Evolutionary conservation across 164 flowering plant genomes (phyloP), one percentile per base, ranked within the genome.

Genomic region (Umbellularia californica): DNA sequence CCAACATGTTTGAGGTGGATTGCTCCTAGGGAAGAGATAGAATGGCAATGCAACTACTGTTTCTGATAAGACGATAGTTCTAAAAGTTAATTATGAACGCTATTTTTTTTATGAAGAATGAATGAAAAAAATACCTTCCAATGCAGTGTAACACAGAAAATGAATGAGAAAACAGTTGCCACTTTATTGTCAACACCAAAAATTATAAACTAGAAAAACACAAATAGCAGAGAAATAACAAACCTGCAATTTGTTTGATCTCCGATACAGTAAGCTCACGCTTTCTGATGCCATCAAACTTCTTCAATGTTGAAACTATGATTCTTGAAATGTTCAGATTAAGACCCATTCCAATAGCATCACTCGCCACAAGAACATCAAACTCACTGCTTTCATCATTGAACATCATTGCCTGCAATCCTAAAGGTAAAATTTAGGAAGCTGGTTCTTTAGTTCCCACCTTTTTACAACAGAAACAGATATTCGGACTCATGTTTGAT

Each of bases 321-420:
- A 95, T 90, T 81, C 99, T 89, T 22, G 93, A 90, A 71, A 93
- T 93, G 76, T 95, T 93, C 74, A 95, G 85, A 82, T 95, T 95
- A 70, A 95, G 98, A 79, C 99, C 99, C 98, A 93, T 95, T 77
- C 99, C 99, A 84, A 95, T 88, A 76, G 99, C 99, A 87, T 95
- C 99, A 85, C 99, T 95, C 13, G 98, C 97, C 74, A 95, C 99
- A 74, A 95, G 94, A 76, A 93, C 96, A 85, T 95, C 97, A 81
- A 90, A 90, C 71, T 90, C 96, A 62, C 86, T 92, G 83, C 84
- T 84, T 80, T 78, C 94, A 87, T 95, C 98, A 83, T 95, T 95
- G 80, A 95, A 95, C 91, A 82, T 92, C 62, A 88, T 85, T 74
- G 99, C 99, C 99, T 95, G 97, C 91, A 88, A 62, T 84, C 80